phyloP scores from a whole-genome alignment of 1,284 basidiomycete species.

The Thelephora terrestris region DNA sequence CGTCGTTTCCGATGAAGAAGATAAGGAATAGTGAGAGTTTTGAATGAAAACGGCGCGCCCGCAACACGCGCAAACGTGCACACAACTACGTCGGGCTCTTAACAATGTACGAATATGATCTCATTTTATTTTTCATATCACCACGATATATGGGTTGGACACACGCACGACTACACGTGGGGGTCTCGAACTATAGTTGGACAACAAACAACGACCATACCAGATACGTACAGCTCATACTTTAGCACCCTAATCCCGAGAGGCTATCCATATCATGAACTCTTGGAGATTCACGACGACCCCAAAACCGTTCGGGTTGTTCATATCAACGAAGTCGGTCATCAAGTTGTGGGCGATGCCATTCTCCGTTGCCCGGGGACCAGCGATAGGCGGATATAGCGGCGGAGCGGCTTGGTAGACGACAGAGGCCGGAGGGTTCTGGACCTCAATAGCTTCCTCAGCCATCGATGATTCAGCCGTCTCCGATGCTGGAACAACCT shows the following conservation, averaged over 20 bases:
- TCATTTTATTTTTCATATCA: too few species aligned
- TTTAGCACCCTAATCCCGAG: too few species aligned
- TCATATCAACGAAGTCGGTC: not conserved
- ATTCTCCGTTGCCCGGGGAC: constrained; percentile 28
- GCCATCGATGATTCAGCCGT: not conserved
- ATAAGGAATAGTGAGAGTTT: not conserved
- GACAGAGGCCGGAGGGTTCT: not conserved
- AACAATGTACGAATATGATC: too few species aligned
- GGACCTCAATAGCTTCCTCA: not conserved
- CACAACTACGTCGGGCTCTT: too few species aligned
- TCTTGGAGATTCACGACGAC: not conserved
- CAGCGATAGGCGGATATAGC: constrained; percentile 40
- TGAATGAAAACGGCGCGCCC: too few species aligned
- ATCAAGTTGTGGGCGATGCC: constrained; percentile 43
- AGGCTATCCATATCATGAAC: not conserved
- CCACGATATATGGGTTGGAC: too few species aligned
- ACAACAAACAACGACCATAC: too few species aligned
- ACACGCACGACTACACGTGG: too few species aligned
- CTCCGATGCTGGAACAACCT: not conserved
- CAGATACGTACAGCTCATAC: too few species aligned
- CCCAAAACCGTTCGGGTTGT: not conserved
- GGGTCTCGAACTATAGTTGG: too few species aligned
- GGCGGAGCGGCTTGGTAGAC: constrained; percentile 35
- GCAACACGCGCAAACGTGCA: too few species aligned
- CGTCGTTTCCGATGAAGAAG: not conserved